Base-by-base conservation (phyloP, 192 early-diverging fungal genomes). In the Funneliformis mosseae region DNA sequence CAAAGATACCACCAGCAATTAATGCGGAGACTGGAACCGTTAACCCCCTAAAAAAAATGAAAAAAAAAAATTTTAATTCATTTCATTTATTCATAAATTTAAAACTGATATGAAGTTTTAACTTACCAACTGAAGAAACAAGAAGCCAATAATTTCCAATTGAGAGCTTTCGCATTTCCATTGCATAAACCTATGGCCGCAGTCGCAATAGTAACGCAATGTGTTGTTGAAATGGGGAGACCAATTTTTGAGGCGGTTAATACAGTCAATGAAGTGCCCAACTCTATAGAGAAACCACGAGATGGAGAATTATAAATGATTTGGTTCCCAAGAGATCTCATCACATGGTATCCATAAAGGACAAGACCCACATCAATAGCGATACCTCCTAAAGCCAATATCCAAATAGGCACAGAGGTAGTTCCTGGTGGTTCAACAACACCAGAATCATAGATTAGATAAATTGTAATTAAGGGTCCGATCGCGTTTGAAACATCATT, bases 401-500 rank as follows among this genome's bases (percentile, higher is more conserved):
- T 85, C 95, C 95, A 96, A n/a, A 87, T 80, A 18, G 92, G 92
- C 4, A 94, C 88, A 7, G 89, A 33, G 3, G 33, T 33, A 2
- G 33, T 33, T 33, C 33, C 33, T 33, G 81, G 55, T 33, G 82
- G 76, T 45, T 90, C 82, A 28, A 90, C 89, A 9, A 62, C 72
- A 38, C 76, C 79, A 43, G 75, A n/a, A 25, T 83, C 71, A 93
- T 94, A 96, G 78, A 93, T 88, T 68, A 86, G 83, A 82, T 89
- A 95, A 59, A 96, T 94, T 50, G 92, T 84, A 1, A 94, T 83
- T 28, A 95, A 82, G 23, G 95, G 95, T 60, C 95, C 95, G 67
- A 94, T 90, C 41, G 95, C 95, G 81, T 96, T 96, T 80, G 95
- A 90, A 41, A 96, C 94, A 85, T 96, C 95, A 87, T 96, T 96